phyloP scores from a whole-genome alignment of 1,284 basidiomycete genomes.

The Vanrija pseudolonga region DNA sequence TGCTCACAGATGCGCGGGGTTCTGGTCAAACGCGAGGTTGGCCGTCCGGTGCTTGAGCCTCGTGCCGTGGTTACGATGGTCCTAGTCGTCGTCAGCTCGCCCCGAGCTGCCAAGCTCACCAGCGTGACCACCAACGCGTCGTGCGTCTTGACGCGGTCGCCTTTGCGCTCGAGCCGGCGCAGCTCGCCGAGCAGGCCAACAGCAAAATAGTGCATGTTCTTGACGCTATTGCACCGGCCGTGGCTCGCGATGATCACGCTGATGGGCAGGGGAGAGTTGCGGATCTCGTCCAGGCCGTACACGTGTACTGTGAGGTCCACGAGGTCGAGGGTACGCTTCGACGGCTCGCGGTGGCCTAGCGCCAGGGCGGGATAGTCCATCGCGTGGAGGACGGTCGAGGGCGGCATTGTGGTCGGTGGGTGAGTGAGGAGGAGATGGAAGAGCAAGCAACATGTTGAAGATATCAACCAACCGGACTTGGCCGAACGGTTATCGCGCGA shows the following conservation, averaged over 20 bases:
- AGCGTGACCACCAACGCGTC: conserved; percentile 46
- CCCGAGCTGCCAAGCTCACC: too few species aligned
- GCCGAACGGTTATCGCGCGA: too few species aligned
- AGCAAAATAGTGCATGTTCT: conserved; percentile 39
- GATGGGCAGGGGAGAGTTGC: conserved; percentile 22
- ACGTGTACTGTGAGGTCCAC: conserved; percentile 39
- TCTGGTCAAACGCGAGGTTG: conserved; percentile 62
- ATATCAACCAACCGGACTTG: too few species aligned
- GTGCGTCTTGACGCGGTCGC: conserved; percentile 20
- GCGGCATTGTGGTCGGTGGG: not conserved
- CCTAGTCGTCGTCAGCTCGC: conserved; percentile 50
- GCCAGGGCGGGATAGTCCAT: conserved; percentile 35
- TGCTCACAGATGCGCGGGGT: conserved; percentile 56
- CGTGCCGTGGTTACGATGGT: conserved; percentile 72
- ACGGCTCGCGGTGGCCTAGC: conserved; percentile 18
- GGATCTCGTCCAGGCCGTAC: conserved; percentile 43
- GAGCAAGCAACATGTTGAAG: too few species aligned
- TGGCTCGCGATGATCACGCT: conserved; percentile 40
- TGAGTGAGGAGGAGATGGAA: too few species aligned
- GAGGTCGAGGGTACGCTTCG: conserved; percentile 13
- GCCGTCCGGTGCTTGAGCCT: conserved; percentile 56
- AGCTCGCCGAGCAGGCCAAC: conserved; percentile 35
- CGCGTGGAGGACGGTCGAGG: conserved; percentile 14
- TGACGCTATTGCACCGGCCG: conserved; percentile 36
- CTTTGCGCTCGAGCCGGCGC: not conserved